Conservation (phyloP, 2,329 filamentous ascomycete species). For the Verticillium zaregamsianum region DNA sequence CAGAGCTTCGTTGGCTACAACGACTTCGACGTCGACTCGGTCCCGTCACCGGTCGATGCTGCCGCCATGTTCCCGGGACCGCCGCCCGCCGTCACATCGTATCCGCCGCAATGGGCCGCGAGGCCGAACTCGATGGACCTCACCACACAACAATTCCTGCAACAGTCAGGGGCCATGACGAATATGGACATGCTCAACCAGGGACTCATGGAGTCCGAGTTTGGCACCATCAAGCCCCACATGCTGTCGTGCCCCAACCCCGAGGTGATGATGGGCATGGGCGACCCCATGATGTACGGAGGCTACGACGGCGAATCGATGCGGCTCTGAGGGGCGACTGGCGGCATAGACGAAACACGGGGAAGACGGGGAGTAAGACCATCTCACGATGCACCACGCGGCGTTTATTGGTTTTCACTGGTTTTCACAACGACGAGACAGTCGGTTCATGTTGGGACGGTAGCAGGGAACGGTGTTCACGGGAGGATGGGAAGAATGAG, state of each 20-base stretch:
- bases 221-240: constrained; percentile 52
- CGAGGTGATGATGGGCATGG: constrained; percentile 53
- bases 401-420: background rate
- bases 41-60: constrained; percentile 28
- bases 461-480: background rate
- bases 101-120: constrained; percentile 15
- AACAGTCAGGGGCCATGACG: constrained; percentile 30
- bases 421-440: background rate
- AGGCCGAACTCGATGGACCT: constrained; percentile 23
- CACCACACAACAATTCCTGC: constrained; percentile 37
- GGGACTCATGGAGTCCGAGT: constrained; percentile 46
- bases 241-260: constrained; percentile 47
- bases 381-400: constrained; percentile 1
- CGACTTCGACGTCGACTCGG: constrained; percentile 38
- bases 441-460: background rate
- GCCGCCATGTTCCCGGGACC: constrained; percentile 24
- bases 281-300: constrained; percentile 55
- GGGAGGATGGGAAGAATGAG: background rate
- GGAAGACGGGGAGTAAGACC: background rate
- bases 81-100: constrained; percentile 13
- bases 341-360: background rate
- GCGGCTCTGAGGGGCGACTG: constrained; percentile 25
- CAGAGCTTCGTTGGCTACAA: constrained; percentile 43
- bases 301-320: constrained; percentile 44
- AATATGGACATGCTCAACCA: constrained; percentile 44